Evolutionary conservation across 495 filamentous ascomycete species (phyloP), one percentile per base, ranked within the genome.

Genomic region (Penicillium diatomitis): DNA sequence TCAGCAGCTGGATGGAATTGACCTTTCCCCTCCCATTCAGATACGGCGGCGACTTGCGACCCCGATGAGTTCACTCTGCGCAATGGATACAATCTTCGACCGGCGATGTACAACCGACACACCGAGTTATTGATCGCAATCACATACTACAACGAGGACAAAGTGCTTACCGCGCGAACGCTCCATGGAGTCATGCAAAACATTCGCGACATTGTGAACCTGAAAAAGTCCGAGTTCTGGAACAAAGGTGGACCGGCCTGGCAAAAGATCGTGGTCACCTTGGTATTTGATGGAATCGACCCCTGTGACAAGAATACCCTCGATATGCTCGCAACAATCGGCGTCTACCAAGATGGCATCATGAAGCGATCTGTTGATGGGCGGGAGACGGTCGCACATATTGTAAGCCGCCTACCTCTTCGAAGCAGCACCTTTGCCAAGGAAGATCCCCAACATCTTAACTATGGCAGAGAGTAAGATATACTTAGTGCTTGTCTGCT

Each of bases 111-210:
- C 74, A 98, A 98, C 75, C 82, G 92, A 49, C 91, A 96, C 64
- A 98, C 92, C 4, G 92, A 98, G 67, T 78, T 98, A 34, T 74
- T 96, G 46, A 96, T 98, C 60, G 92, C 92, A 54, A 91, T 98
- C 63, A 98, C 92, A 38, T 96, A 96, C 70, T 98, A 97, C 75
- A 97, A 97, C 69, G 92, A 98, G 75, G 92, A 98, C 72, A 98
- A 96, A 70, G 82, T 87, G 7, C 74, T 98, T 52, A 91, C 90
- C 2, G 78, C 92, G 28, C 84, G 92, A 56, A 98, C 92, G 0
- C 72, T 98, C 38, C 91, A 98, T 62, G 88, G 90, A 65, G 90
- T 96, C 33, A 98, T 98, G 92, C 88, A 95, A 65, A 98, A 98
- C 60, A 86, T 98, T 53, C 84, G 90, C 43, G 91, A 98, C 58